These are phyloP conservation scores for Pythium myriotylum DNA, from an alignment of 352 stramenopile species.

Conservation along the genomic window DNA sequence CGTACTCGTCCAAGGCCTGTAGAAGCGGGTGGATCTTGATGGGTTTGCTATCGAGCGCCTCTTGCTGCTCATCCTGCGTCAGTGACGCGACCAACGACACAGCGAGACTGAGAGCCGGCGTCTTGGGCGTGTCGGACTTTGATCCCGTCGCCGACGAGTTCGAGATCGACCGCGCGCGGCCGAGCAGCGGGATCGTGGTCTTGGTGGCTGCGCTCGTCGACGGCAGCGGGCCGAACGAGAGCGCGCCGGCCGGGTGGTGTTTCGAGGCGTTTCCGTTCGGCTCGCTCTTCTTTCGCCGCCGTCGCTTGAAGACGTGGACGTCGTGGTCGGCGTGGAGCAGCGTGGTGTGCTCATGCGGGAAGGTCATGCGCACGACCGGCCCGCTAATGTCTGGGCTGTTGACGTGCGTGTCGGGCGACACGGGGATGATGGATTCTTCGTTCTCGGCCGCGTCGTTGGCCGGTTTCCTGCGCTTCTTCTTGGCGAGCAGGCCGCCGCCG, in stretches of 20 bases:
- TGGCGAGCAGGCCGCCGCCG: conserved; percentile 20
- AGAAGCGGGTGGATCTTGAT: conserved; percentile 68
- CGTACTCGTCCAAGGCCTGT: conserved; percentile 65
- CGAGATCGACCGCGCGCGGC: conserved; percentile 4
- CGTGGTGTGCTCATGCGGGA: conserved; percentile 48
- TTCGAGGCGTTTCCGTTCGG: background rate
- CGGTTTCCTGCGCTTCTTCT: conserved; percentile 57
- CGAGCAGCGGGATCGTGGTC: conserved; percentile 7
- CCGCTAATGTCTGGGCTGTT: conserved; percentile 57
- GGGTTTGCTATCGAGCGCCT: conserved; percentile 58
- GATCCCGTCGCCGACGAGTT: background rate
- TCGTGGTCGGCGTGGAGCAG: conserved; percentile 43
- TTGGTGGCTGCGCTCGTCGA: background rate
- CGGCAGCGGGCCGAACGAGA: conserved; percentile 7
- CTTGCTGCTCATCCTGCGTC: conserved; percentile 71
- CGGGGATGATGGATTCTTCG: conserved; percentile 61
- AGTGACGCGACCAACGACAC: conserved; percentile 74
- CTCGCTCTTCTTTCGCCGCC: conserved; percentile 36
- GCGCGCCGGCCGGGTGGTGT: background rate
- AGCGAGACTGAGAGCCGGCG: conserved; percentile 57
- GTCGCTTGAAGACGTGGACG: conserved; percentile 62
- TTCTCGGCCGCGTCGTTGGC: conserved; percentile 43
- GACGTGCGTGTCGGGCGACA: conserved; percentile 69
- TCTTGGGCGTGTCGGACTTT: conserved; percentile 9
- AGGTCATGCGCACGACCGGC: conserved; percentile 59